phyloP scores from a whole-genome alignment of 2,329 filamentous ascomycete species.

The Cladosporium sp. region DNA sequence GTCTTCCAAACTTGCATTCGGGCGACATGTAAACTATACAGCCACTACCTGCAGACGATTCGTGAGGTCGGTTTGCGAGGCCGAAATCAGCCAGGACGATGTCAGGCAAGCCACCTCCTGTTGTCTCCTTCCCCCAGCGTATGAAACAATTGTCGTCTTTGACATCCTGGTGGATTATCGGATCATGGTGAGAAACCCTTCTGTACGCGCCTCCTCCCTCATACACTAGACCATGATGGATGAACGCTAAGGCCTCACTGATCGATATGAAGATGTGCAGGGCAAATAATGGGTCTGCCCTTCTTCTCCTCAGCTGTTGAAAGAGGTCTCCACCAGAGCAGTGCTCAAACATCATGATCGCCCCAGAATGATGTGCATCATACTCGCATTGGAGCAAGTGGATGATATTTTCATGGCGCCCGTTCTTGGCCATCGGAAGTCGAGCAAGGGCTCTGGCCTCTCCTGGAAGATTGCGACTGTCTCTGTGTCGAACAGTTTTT shows the following conservation, averaged over 20 bases:
- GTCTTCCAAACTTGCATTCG: not conserved
- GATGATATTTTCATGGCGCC: conserved; percentile 1
- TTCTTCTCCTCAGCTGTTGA: not conserved
- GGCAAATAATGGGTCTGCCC: not conserved
- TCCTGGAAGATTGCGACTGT: not conserved
- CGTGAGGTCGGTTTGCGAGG: not conserved
- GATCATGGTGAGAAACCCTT: not conserved
- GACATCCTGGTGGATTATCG: not conserved
- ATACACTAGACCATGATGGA: not conserved
- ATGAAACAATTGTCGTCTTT: not conserved
- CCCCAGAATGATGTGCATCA: not conserved
- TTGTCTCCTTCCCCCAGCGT: not conserved
- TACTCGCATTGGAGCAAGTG: not conserved
- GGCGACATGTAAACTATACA: not conserved
- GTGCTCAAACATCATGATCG: conserved; percentile 1
- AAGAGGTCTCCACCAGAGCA: not conserved
- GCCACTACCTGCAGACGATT: not conserved
- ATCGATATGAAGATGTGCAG: not conserved
- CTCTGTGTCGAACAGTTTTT: not conserved
- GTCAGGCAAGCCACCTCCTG: not conserved
- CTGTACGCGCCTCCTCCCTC: not conserved
- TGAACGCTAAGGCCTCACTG: not conserved
- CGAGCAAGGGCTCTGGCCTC: not conserved
- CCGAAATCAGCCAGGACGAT: conserved; percentile 2
- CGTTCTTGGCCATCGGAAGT: not conserved